These are phyloP conservation scores for Helminthosporium solani DNA, from an alignment of 2,329 filamentous ascomycete genomes.

Conservation along the genomic window DNA sequence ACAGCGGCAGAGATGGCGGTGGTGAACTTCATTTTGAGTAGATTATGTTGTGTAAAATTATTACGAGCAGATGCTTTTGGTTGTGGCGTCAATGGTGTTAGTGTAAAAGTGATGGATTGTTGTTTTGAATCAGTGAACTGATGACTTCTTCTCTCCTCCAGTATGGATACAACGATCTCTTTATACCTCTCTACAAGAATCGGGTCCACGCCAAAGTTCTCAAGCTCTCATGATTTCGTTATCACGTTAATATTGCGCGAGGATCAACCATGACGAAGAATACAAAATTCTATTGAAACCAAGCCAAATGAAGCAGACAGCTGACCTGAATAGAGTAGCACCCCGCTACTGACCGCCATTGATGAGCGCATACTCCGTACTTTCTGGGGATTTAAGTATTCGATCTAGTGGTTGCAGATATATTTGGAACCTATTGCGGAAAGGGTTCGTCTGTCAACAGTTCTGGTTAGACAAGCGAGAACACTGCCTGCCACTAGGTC, in stretches of 20 bases:
- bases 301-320: conserved; percentile 26
- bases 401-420: conserved; percentile 28
- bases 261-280: conserved; percentile 22
- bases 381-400: conserved; percentile 26
- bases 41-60: conserved; percentile 1
- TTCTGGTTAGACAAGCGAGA: conserved; percentile 22
- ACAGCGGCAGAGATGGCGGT: conserved; percentile 22
- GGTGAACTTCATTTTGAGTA: conserved; percentile 38
- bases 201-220: conserved; percentile 14
- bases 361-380: conserved; percentile 39
- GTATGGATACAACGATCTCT: conserved; percentile 12
- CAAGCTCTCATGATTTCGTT: conserved; percentile 15
- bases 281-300: conserved; percentile 17
- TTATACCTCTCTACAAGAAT: conserved; percentile 27
- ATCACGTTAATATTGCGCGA: conserved; percentile 22
- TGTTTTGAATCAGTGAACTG: conserved; percentile 13
- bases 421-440: conserved; percentile 35
- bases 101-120: conserved; percentile 3
- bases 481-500: conserved; percentile 29
- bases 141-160: conserved; percentile 16
- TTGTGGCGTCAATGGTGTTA: conserved; percentile 1
- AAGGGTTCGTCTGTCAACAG: conserved; percentile 16
- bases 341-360: conserved; percentile 16
- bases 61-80: conserved; percentile 3
- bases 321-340: conserved; percentile 25